Conservation (phyloP, 306 rosid species). For the Vigna reflexopilosa region DNA sequence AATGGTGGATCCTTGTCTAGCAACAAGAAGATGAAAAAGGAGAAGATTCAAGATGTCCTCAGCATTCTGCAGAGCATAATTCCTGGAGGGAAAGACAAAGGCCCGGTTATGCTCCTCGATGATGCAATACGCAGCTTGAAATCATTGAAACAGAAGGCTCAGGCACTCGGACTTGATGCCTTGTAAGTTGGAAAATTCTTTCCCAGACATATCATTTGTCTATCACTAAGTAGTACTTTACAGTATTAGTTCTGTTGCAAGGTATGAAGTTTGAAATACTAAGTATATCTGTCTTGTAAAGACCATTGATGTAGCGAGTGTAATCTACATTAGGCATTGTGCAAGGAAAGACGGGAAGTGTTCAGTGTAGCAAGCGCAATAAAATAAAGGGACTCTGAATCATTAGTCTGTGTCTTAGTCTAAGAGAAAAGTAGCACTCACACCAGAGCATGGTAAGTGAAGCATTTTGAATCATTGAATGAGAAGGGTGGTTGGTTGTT, state of each 20-base stretch:
- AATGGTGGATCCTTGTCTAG: conserved; percentile 39
- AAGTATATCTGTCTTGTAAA: conserved; percentile 20
- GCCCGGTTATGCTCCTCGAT: conserved; percentile 65
- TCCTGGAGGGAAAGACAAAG: conserved; percentile 73
- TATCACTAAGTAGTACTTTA: conserved; percentile 20
- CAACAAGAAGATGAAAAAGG: conserved; percentile 66
- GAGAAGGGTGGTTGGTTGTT: conserved; percentile 45
- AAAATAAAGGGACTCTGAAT: conserved; percentile 55
- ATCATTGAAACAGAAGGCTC: conserved; percentile 62
- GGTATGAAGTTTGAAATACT: background rate
- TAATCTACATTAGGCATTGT: conserved; percentile 34
- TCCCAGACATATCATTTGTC: conserved; percentile 13
- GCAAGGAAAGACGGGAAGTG: conserved; percentile 18
- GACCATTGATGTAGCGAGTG: conserved; percentile 39
- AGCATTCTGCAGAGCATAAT: conserved; percentile 66
- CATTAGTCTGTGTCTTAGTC: conserved; percentile 42
- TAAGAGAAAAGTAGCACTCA: conserved; percentile 54
- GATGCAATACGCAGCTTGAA: conserved; percentile 79
- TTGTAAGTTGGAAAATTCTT: conserved; percentile 45
- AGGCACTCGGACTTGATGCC: conserved; percentile 57
- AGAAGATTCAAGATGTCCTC: conserved; percentile 67
- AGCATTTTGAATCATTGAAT: conserved; percentile 45
- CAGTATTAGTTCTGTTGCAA: conserved; percentile 23
- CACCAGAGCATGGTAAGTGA: conserved; percentile 50
- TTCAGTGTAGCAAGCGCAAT: conserved; percentile 45